A percentile compares a stretch with the other conserved stretches of the same genome.
These are phyloP conservation scores for Thielaviopsis musarum DNA, from an alignment of 2,329 filamentous ascomycete species.

Conservation along the genomic window DNA sequence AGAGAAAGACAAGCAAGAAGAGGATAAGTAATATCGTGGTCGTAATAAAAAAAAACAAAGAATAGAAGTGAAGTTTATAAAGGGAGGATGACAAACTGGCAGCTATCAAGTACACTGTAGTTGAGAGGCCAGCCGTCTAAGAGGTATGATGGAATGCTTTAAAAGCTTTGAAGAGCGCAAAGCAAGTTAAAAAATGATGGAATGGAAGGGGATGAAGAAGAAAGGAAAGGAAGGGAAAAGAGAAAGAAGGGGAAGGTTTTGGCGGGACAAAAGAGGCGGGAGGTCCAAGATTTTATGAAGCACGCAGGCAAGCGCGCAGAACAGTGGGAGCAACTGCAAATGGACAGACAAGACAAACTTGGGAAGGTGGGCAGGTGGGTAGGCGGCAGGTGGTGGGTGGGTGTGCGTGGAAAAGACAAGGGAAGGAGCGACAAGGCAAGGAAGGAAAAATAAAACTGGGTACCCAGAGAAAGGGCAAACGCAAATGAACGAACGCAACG, in stretches of 20 bases:
- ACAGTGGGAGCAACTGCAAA: neutral
- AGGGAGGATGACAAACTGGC: conserved; percentile 3
- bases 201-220: conserved; percentile 4
- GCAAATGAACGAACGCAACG: neutral
- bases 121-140: conserved; percentile 10
- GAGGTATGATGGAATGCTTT: neutral
- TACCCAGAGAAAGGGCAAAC: neutral
- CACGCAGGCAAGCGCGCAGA: neutral
- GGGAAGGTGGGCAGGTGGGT: neutral
- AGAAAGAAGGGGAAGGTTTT: neutral
- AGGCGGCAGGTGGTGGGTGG: neutral
- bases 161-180: neutral
- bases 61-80: conserved; percentile 1
- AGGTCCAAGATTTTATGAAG: neutral
- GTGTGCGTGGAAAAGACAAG: neutral
- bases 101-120: conserved; percentile 9
- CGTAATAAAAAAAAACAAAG: neutral
- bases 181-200: neutral
- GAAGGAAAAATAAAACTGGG: neutral
- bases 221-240: neutral
- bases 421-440: neutral
- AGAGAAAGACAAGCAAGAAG: neutral
- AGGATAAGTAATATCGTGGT: neutral
- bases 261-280: neutral
- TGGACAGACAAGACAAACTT: neutral